phyloP scores from a whole-genome alignment of 768 basidiomycete species.

The Dioszegia hungarica region DNA sequence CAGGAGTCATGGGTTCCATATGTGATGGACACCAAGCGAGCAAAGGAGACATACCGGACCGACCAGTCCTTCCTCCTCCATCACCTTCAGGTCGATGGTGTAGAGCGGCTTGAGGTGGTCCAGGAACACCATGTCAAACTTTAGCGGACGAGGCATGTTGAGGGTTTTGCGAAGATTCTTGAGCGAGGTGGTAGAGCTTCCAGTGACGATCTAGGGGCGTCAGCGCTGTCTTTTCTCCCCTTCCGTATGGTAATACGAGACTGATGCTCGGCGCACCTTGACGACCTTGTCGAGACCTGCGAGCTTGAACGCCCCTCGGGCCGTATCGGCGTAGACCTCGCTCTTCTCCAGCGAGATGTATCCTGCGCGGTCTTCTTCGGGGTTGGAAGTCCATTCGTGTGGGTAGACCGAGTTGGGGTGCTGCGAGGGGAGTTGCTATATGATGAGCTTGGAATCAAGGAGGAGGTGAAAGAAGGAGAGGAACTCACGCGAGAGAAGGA shows the following conservation, averaged over 20 bases:
- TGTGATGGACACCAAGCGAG: neutral
- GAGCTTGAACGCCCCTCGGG: constrained; percentile 33
- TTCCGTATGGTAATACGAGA: too few relatives aligned
- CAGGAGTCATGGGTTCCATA: neutral
- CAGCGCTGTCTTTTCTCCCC: too few relatives aligned
- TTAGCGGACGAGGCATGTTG: constrained; percentile 28
- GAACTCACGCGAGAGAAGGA: constrained; percentile 38
- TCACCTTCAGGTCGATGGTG: constrained; percentile 43
- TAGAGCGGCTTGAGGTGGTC: constrained; percentile 47
- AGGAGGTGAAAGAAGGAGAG: neutral
- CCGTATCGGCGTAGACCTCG: constrained; percentile 40
- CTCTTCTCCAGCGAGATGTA: constrained; percentile 45
- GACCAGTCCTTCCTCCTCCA: constrained; percentile 45
- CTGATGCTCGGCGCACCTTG: constrained; percentile 25
- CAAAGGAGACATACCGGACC: constrained; percentile 30
- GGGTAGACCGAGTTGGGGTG: constrained; percentile 35
- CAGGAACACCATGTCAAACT: constrained; percentile 47
- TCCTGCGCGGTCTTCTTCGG: constrained; percentile 29
- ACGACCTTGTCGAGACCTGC: constrained; percentile 40
- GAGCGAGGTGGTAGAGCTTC: constrained; percentile 34
- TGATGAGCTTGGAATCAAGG: neutral
- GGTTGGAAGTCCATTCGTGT: constrained; percentile 26
- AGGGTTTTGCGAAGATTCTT: constrained; percentile 35
- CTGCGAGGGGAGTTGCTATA: constrained; percentile 29
- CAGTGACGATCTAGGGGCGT: constrained; percentile 33